A percentile compares a stretch with the other conserved stretches of the same genome.
phyloP scores from a whole-genome alignment of 805 yeast genomes.

The Lipomyces chichibuensis region DNA sequence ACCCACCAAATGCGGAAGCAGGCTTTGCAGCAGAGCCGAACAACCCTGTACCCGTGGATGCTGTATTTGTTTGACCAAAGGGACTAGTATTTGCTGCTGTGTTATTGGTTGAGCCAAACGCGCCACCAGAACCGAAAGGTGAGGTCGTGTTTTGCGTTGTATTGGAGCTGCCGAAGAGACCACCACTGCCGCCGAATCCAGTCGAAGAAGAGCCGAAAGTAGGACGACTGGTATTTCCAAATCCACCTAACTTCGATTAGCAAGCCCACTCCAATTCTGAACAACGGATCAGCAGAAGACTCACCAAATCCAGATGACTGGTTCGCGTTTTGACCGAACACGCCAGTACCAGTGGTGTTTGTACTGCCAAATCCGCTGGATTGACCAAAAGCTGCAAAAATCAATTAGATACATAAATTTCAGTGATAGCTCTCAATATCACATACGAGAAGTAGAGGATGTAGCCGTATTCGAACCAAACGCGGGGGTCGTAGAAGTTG shows the following conservation, averaged over 20 bases:
- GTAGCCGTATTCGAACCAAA: constrained; percentile 22
- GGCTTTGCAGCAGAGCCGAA: constrained; percentile 35
- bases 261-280: background rate
- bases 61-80: constrained; percentile 32
- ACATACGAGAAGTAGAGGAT: constrained; percentile 15
- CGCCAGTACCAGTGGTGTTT: constrained; percentile 33
- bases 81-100: constrained; percentile 26
- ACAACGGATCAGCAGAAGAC: constrained; percentile 2
- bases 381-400: constrained; percentile 16
- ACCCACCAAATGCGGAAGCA: constrained; percentile 37
- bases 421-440: background rate
- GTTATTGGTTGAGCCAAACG: constrained; percentile 34
- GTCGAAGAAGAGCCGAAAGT: constrained; percentile 29
- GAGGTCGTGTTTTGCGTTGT: constrained; percentile 16
- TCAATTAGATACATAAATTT: background rate
- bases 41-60: constrained; percentile 29
- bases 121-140: constrained; percentile 27
- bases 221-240: constrained; percentile 28
- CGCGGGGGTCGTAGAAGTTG: constrained; percentile 20
- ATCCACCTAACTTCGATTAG: constrained; percentile 25
- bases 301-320: constrained; percentile 32
- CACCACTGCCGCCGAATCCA: constrained; percentile 35
- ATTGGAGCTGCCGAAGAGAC: constrained; percentile 27
- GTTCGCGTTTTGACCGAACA: constrained; percentile 50
- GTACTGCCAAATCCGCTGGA: constrained; percentile 13